Conservation (phyloP, 1,284 basidiomycete genomes). For the Moesziomyces sp. region DNA sequence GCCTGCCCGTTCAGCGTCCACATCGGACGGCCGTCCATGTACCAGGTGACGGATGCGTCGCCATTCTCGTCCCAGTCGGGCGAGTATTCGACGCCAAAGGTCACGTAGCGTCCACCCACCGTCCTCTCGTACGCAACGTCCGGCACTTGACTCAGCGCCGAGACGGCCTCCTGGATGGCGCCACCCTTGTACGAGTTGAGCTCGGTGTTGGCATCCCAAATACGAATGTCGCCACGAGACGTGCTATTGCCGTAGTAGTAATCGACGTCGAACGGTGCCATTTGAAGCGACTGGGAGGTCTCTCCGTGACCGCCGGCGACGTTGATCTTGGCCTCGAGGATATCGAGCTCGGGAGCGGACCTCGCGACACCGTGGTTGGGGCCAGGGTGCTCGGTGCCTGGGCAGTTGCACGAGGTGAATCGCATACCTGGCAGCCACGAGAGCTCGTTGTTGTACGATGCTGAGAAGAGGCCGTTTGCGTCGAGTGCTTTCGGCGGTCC, state of each 20-base stretch:
- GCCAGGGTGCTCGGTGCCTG: constrained; percentile 61
- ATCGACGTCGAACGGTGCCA: constrained; percentile 65
- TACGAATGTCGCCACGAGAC: constrained; percentile 29
- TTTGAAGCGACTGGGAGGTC: constrained; percentile 65
- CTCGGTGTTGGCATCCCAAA: constrained; percentile 51
- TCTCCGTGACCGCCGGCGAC: constrained; percentile 50
- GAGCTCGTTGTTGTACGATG: constrained; percentile 42
- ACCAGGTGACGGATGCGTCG: constrained; percentile 59
- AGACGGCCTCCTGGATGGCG: constrained; percentile 65
- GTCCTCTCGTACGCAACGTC: constrained; percentile 52
- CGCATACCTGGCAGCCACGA: constrained; percentile 64
- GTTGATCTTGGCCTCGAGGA: constrained; percentile 72
- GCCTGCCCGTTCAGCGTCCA: constrained; percentile 58
- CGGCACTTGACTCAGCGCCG: constrained; percentile 56
- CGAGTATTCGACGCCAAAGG: constrained; percentile 65
- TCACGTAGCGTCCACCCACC: constrained; percentile 37
- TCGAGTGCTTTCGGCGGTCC: constrained; percentile 52
- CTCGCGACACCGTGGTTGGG: constrained; percentile 59
- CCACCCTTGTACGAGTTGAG: constrained; percentile 65
- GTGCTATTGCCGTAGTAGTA: constrained; percentile 59
- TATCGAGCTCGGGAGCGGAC: constrained; percentile 67
- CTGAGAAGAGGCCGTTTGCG: constrained; percentile 39
- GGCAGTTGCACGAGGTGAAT: constrained; percentile 60
- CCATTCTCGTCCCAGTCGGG: constrained; percentile 62
- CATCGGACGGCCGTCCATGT: constrained; percentile 61